Evolutionary conservation across 257 asterid genomes (phyloP), one percentile per base, ranked within the genome.

Genomic region (Solanum piurae): DNA sequence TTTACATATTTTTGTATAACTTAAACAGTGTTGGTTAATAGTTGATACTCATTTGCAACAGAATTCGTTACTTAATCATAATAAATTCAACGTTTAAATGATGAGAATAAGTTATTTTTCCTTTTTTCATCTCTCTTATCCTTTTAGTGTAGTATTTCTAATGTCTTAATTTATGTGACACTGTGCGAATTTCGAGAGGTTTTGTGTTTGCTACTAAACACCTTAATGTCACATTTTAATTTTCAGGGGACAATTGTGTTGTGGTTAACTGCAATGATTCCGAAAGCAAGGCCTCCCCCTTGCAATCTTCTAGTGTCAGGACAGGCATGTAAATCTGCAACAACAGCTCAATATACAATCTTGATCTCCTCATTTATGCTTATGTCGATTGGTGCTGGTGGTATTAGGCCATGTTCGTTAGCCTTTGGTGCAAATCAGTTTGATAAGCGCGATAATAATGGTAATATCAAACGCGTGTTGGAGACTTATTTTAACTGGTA

Each of bases 401-500:
- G 96, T 13, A 84, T 93, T 58, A 90, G 96, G 82, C 90, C 98
- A 5, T 91, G 93, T 84, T 94, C 98, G 8, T 79, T 93, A 25
- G 98, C 98, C 36, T 95, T 95, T 86, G 98, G 98, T n/a, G 98
- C 95, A 2, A 92, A 95, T 77, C 98, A 95, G 75, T 86, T 95
- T 13, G 93, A 90, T 89, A 86, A 83, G 11, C 89, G 86, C 27
- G 87, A 90, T 1, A 64, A 1, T n/a, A 90, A 86, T 20, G 34
- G 87, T 46, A 94, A 92, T 55, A 94, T 88, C 31, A 91, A 88
- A 14, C 89, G 88, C 4, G 91, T 93, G 5, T 29, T 92, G 7
- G 96, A 92, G 87, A 93, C 95, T 77, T 94, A 49, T 88, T 95
- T 94, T 27, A 89, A 93, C 13, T 94, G 95, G 97, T 94, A 95